phyloP scores from a whole-genome alignment of 805 yeast genomes.

The Suhomyces faveliae region DNA sequence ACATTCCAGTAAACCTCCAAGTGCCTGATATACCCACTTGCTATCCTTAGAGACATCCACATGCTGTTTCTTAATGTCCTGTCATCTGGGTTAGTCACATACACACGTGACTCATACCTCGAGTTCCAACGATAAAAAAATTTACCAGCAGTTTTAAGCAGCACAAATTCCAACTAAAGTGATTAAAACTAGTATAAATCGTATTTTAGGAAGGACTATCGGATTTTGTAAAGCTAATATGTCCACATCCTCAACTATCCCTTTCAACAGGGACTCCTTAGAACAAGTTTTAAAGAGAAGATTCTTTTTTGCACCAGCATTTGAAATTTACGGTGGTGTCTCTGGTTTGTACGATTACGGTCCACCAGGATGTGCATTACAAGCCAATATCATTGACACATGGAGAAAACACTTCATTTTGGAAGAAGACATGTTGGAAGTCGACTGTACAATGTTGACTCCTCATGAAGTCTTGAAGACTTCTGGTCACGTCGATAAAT shows the following conservation, averaged over 20 bases:
- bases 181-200: not conserved
- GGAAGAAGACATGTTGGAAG: conserved; percentile 98
- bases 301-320: conserved; percentile 96
- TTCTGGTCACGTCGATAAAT: conserved; percentile 98
- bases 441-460: conserved; percentile 96
- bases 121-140: not conserved
- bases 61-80: too few species aligned
- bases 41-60: too few species aligned
- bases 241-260: conserved; percentile 31
- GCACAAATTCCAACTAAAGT: not conserved
- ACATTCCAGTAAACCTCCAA: too few species aligned
- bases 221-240: conserved; percentile 13
- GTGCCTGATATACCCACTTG: too few species aligned
- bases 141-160: not conserved
- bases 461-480: conserved; percentile 98
- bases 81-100: too few species aligned
- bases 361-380: conserved; percentile 99
- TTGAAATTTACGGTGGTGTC: conserved; percentile 97
- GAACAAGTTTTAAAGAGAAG: conserved; percentile 92
- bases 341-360: conserved; percentile 98
- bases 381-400: conserved; percentile 88
- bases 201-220: conserved; percentile 1
- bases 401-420: conserved; percentile 98
- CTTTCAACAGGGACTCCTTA: conserved; percentile 79
- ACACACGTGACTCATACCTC: not conserved